A percentile compares a stretch with the other conserved stretches of the same genome.
Conservation (phyloP, 2,329 filamentous ascomycete species). For the Trematosphaeria pertusa region DNA sequence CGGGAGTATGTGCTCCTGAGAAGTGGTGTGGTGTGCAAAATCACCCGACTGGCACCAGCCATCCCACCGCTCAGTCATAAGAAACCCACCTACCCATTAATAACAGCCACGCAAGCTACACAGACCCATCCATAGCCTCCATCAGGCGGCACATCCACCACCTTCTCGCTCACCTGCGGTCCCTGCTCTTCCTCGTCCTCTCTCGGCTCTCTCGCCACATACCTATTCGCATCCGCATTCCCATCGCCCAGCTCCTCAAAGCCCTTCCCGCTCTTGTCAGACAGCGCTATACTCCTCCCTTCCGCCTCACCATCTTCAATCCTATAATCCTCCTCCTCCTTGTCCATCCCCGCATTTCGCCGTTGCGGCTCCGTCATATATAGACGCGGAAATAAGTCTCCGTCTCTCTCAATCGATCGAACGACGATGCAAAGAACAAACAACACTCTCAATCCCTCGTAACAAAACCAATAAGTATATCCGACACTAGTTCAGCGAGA, state of each 20-base stretch:
- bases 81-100: conserved; percentile 44
- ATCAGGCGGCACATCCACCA: conserved; percentile 58
- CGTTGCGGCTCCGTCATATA: background rate
- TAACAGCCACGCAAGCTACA: conserved; percentile 46
- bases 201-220: background rate
- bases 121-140: conserved; percentile 69
- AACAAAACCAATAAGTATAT: too few species aligned
- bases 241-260: background rate
- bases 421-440: too few species aligned
- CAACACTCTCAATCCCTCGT: too few species aligned
- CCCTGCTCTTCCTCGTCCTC: conserved; percentile 1
- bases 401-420: too few species aligned
- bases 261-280: conserved; percentile 12
- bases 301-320: background rate
- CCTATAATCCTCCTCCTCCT: conserved; percentile 6
- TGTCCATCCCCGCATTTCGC: background rate
- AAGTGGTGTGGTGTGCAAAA: too few species aligned
- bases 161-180: conserved; percentile 10
- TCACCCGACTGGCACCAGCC: background rate
- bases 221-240: background rate
- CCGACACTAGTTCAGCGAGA: too few species aligned
- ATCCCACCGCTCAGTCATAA: background rate
- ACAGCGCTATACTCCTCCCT: conserved; percentile 3
- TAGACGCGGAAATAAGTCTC: too few species aligned
- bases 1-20: too few species aligned